Evolutionary conservation across 306 rosid species (phyloP), one percentile per base, ranked within the genome.

Genomic region (Abrus precatorius): DNA sequence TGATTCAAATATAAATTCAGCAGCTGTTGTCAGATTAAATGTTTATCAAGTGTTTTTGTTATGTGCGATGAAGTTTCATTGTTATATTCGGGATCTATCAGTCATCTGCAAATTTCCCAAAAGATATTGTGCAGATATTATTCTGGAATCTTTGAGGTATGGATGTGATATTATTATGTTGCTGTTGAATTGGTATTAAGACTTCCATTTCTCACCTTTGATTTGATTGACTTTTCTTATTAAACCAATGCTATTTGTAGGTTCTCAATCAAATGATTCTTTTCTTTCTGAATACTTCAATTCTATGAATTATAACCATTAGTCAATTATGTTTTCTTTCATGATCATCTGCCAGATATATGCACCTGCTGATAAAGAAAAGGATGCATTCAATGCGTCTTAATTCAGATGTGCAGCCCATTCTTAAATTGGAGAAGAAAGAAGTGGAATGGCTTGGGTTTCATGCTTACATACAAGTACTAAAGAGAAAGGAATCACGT

Each of bases 381-480:
- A 85, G 85, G 88, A 92, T 90, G 93, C 75, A 43, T 59, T 87
- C 89, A 48, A 59, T 77, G 65, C 20, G 7, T 62, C 66, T 27
- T 14, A 82, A 47, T 74, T 83, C 79, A 34, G 79, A 86, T 36
- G 55, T 87, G 62, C 80, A 1, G 44, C 97, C 97, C 30, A 50
- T 85, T 84, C 89, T 90, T 9, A 78, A 71, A 53, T 59, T 95
- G 79, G 86, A 85, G 70, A 81, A 83, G 60, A 86, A 54, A 33
- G 99, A 93, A 78, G 94, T 95, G 44, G 93, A 88, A 77, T 93
- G 99, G 97, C 94, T 92, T 69, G 97, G 97, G 66, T 64, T 89
- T 34, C 87, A 87, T 85, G 99, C 99, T 63, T 95, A 59, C 60
- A 45, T 88, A 53, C 91, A 93, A 80, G 97, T 87, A 1, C 74